Evolutionary conservation across 169 alveolate species (phyloP).

Genomic region (Miamiensis avidus): DNA sequence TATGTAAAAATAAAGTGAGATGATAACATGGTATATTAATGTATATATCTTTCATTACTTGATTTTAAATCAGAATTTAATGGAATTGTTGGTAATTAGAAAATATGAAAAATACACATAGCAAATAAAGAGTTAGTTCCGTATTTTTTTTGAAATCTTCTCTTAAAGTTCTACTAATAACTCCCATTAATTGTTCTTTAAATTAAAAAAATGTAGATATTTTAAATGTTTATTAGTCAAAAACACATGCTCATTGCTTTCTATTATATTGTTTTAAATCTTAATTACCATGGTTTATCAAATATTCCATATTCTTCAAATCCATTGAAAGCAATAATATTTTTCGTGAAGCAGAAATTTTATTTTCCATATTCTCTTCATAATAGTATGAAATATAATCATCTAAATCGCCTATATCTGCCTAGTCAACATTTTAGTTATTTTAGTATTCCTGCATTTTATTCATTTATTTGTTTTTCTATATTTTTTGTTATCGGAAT

Average conservation of each 20-base stretch:
- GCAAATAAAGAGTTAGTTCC: constrained; percentile 78
- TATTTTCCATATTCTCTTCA: constrained; percentile 70
- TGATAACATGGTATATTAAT: background rate
- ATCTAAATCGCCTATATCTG: constrained; percentile 61
- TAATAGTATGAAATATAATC: constrained; percentile 65
- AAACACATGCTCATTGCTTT: background rate
- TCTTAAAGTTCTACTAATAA: constrained; percentile 72
- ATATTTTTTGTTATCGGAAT: background rate
- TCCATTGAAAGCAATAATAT: constrained; percentile 64
- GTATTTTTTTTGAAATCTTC: constrained; percentile 79
- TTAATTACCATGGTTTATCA: constrained; percentile 47
- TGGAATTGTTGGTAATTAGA: constrained; percentile 80
- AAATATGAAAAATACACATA: constrained; percentile 75
- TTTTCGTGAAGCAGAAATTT: constrained; percentile 65
- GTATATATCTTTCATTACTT: background rate
- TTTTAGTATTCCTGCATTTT: background rate
- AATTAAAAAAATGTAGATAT: background rate
- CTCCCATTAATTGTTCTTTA: constrained; percentile 62
- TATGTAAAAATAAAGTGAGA: constrained; percentile 17
- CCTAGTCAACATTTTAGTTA: background rate
- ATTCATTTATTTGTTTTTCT: background rate
- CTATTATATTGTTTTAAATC: background rate
- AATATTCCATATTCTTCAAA: constrained; percentile 66
- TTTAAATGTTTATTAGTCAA: background rate
- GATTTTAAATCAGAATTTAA: constrained; percentile 53